phyloP scores from a whole-genome alignment of 2,329 filamentous ascomycete genomes.

The Mariannaea sp. region DNA sequence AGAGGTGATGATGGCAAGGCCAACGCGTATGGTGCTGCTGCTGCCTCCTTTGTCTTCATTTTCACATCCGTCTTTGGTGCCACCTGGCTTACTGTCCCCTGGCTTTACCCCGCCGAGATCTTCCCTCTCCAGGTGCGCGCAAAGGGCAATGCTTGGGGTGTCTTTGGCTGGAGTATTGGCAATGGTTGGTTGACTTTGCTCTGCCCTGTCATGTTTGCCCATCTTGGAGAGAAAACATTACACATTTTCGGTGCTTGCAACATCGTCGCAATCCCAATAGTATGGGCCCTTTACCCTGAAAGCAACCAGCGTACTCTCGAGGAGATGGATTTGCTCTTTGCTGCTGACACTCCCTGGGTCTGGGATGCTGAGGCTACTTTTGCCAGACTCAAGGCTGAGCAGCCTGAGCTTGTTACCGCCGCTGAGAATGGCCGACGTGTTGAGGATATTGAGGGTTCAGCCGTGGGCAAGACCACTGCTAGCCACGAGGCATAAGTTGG shows the following conservation, averaged over 20 bases:
- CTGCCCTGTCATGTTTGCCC: conserved; percentile 64
- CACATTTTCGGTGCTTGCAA: conserved; percentile 76
- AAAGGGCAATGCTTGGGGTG: conserved; percentile 76
- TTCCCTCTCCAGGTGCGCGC: conserved; percentile 73
- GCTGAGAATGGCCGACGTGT: not conserved
- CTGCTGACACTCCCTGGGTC: conserved; percentile 67
- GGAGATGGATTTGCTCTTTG: conserved; percentile 76
- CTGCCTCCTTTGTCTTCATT: conserved; percentile 71
- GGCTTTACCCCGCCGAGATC: conserved; percentile 74
- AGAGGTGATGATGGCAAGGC: conserved; percentile 33
- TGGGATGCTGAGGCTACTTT: conserved; percentile 74
- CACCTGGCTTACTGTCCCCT: conserved; percentile 58
- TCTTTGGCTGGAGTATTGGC: conserved; percentile 76
- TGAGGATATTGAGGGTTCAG: not conserved
- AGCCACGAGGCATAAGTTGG: too few species aligned
- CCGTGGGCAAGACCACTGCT: not conserved
- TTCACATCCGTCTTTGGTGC: conserved; percentile 50
- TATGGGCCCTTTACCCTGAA: conserved; percentile 76
- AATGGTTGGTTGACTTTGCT: conserved; percentile 67
- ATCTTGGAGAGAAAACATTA: conserved; percentile 71
- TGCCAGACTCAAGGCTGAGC: conserved; percentile 36
- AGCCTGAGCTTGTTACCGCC: conserved; percentile 1
- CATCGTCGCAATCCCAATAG: conserved; percentile 67
- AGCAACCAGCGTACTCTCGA: conserved; percentile 75
- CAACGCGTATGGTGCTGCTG: conserved; percentile 63